These are phyloP conservation scores for Veloboletus limbatus DNA, from an alignment of 1,284 basidiomycete genomes.

Conservation along the genomic window DNA sequence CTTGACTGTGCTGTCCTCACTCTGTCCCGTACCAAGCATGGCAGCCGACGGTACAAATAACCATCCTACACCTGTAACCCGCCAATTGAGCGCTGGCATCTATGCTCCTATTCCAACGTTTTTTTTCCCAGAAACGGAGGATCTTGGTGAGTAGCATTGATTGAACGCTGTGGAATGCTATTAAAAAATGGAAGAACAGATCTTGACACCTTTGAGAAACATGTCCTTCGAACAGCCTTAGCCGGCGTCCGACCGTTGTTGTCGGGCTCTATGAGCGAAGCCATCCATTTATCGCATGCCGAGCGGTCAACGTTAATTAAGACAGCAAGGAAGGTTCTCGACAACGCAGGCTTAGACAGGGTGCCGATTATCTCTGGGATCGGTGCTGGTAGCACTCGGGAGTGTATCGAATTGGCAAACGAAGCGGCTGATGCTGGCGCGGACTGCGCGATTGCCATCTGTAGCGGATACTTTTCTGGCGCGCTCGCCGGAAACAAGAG, in stretches of 20 bases:
- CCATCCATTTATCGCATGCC: slow-evolving; percentile 71
- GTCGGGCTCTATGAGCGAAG: slow-evolving; percentile 83
- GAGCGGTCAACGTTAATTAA: slow-evolving; percentile 73
- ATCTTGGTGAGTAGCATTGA: slow-evolving; percentile 60
- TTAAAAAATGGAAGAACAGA: slow-evolving; percentile 49
- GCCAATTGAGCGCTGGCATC: slow-evolving; percentile 73
- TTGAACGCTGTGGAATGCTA: not conserved
- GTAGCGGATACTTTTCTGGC: slow-evolving; percentile 84
- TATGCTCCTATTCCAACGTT: slow-evolving; percentile 87
- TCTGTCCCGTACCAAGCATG: slow-evolving; percentile 18
- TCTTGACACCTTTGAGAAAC: slow-evolving; percentile 67
- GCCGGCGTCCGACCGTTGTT: slow-evolving; percentile 78
- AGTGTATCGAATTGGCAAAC: slow-evolving; percentile 70
- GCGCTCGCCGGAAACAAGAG: slow-evolving; percentile 56
- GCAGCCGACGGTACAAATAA: slow-evolving; percentile 34
- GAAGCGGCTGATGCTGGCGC: slow-evolving; percentile 81
- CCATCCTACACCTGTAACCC: slow-evolving; percentile 28
- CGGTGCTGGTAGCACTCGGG: slow-evolving; percentile 78
- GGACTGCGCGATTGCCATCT: slow-evolving; percentile 82
- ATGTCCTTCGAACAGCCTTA: slow-evolving; percentile 66
- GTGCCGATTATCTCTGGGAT: slow-evolving; percentile 81
- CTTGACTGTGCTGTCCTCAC: not conserved
- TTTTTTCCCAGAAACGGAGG: slow-evolving; percentile 73
- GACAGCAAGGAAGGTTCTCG: slow-evolving; percentile 70
- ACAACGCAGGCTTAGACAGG: slow-evolving; percentile 55